Conservation (phyloP, 2,329 filamentous ascomycete species). For the Leptosphaerulina australis region DNA sequence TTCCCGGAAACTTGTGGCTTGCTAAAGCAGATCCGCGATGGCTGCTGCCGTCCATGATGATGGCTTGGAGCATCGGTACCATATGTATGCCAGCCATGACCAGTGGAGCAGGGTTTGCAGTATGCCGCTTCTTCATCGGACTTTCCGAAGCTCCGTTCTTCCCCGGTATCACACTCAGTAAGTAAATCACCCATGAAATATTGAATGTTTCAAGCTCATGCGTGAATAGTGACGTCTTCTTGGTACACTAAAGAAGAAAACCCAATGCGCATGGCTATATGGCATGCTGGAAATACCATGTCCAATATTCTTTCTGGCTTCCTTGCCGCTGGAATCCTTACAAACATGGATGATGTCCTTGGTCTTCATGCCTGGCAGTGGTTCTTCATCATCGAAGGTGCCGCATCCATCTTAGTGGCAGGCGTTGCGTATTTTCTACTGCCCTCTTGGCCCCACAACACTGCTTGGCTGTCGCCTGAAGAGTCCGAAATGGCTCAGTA, state of each 20-base stretch:
- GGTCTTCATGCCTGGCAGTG: constrained; percentile 50
- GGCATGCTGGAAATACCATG: constrained; percentile 56
- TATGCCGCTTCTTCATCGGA: constrained; percentile 49
- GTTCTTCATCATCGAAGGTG: constrained; percentile 62
- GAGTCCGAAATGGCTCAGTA: constrained; percentile 38
- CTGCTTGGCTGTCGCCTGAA: constrained; percentile 15
- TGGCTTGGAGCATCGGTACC: constrained; percentile 53
- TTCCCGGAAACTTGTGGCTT: constrained; percentile 56
- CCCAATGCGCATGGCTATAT: constrained; percentile 53
- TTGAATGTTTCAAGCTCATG: background rate
- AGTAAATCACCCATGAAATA: constrained; percentile 8
- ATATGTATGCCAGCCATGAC: constrained; percentile 54
- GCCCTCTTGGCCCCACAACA: constrained; percentile 33
- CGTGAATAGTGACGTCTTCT: constrained; percentile 41
- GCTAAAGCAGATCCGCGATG: constrained; percentile 48
- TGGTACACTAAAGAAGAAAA: constrained; percentile 57
- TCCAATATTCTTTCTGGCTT: constrained; percentile 56
- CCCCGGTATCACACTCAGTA: constrained; percentile 49
- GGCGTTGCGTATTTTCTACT: constrained; percentile 46
- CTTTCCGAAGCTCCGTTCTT: constrained; percentile 50
- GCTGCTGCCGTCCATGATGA: constrained; percentile 49
- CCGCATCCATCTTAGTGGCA: constrained; percentile 54
- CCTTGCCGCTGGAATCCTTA: constrained; percentile 54
- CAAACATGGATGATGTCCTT: constrained; percentile 52
- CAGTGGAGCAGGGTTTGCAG: constrained; percentile 43